Evolutionary conservation across 2,329 filamentous ascomycete genomes (phyloP), one percentile per base, ranked within the genome.

Genomic region (Blumeria graminis): DNA sequence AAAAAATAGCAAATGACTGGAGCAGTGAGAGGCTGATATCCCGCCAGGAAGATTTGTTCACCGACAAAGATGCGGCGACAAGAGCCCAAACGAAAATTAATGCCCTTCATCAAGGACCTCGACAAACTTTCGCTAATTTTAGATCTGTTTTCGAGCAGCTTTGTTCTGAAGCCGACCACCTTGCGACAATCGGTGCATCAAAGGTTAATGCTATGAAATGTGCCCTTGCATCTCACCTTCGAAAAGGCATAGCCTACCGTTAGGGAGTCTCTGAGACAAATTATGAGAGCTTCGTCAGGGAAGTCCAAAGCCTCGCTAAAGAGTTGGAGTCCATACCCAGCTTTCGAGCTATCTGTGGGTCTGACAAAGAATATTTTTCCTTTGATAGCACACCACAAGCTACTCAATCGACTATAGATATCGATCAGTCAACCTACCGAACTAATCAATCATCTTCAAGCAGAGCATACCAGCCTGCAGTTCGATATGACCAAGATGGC

Each of bases 1-100:
- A 51, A 11, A 51, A 50, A 22, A 35, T 51, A 55, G 48, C 48
- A 51, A 51, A 51, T 51, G 5, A 51, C 11, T 51, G 48, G 48
- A 45, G 41, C 41, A 45, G 41, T 45, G 41, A 45, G 22, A 45
- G 41, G 41, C 41, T 45, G 41, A 45, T 45, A 45, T 10, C 14
- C 41, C 41, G n/a, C 41, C 41, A 6, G n/a, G 41, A 45, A 45
- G 41, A 45, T 45, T 45, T 45, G 41, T 45, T 45, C 22, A 45
- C 41, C 1, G 14, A 45, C 22, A 45, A 45, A 45, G 41, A 45
- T 45, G 41, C 41, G 8, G 41, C 41, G 41, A 45, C 41, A 45
- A 45, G 41, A 45, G 41, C 41, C 41, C 41, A 45, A 45, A 45
- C 41, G 22, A 6, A 45, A 45, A 45, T 45, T 45, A 45, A 45